phyloP scores from a whole-genome alignment of 768 basidiomycete species.

The Boletus eberwhitei region DNA sequence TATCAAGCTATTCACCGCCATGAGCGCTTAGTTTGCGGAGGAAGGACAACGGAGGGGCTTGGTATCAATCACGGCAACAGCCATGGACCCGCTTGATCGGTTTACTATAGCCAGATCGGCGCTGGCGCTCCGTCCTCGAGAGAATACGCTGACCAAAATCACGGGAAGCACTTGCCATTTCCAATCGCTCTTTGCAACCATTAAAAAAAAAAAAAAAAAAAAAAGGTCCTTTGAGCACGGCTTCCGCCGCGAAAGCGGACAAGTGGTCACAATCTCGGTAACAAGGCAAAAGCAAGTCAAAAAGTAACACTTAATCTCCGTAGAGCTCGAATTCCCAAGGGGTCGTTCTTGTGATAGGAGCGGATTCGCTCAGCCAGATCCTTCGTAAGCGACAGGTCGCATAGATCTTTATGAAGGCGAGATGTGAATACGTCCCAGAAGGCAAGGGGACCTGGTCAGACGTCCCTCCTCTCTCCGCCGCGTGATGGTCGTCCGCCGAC shows the following conservation, averaged over 20 bases:
- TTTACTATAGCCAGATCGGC: slow-evolving; percentile 21
- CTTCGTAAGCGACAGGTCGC: slow-evolving; percentile 74
- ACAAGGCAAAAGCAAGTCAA: slow-evolving; percentile 12
- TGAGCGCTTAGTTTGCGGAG: slow-evolving; percentile 7
- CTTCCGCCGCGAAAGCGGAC: slow-evolving; percentile 18
- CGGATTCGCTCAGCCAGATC: slow-evolving; percentile 69
- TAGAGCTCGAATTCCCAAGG: slow-evolving; percentile 83
- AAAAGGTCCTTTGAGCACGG: slow-evolving; percentile 12
- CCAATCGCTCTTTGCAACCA: slow-evolving; percentile 19
- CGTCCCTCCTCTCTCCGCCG: slow-evolving; percentile 19
- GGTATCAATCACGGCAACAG: slow-evolving; percentile 17
- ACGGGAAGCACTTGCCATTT: slow-evolving; percentile 21
- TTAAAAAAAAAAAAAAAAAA: too few relatives aligned
- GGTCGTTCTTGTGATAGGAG: slow-evolving; percentile 42
- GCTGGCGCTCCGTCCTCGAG: slow-evolving; percentile 13
- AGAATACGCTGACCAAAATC: slow-evolving; percentile 3
- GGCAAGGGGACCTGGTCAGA: slow-evolving; percentile 37
- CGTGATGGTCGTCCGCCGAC: slow-evolving; percentile 18
- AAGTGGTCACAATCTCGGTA: slow-evolving; percentile 14
- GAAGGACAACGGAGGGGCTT: slow-evolving; percentile 4
- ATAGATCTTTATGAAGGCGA: slow-evolving; percentile 72
- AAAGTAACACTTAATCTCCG: slow-evolving; percentile 30
- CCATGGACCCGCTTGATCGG: slow-evolving; percentile 16
- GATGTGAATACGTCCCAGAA: slow-evolving; percentile 56
- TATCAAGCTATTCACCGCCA: slow-evolving; percentile 1